phyloP scores from a whole-genome alignment of 1,139 yeast genomes.

The Blastobotrys illinoisensis region DNA sequence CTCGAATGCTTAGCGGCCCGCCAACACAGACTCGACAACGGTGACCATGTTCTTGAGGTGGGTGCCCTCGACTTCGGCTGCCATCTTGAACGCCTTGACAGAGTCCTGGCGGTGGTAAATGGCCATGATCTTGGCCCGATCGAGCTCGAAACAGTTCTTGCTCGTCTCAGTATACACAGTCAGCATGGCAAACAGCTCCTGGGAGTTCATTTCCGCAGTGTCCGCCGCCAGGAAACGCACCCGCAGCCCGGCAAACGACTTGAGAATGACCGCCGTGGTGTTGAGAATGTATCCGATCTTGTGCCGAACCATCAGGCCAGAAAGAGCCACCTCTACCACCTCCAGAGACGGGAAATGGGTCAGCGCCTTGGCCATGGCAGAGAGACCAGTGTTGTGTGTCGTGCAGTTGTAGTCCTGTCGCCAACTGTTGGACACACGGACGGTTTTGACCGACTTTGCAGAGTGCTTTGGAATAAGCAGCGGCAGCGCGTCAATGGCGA shows the following conservation, averaged over 20 bases:
- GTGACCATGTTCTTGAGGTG: background rate
- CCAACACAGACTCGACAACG: background rate
- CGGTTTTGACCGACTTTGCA: constrained; percentile 3
- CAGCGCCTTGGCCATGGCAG: constrained; percentile 4
- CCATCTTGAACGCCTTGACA: background rate
- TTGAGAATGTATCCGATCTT: constrained; percentile 6
- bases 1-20: background rate
- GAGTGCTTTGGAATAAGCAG: constrained; percentile 4
- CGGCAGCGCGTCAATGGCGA: constrained; percentile 7
- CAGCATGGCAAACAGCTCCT: constrained; percentile 6
- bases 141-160: constrained; percentile 2
- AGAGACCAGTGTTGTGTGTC: constrained; percentile 4
- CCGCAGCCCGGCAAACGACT: background rate
- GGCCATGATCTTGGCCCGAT: constrained; percentile 7
- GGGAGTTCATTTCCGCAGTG: background rate
- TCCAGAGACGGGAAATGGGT: constrained; percentile 4
- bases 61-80: background rate
- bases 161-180: constrained; percentile 5
- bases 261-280: constrained; percentile 5
- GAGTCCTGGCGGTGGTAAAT: constrained; percentile 2
- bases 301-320: constrained; percentile 3
- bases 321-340: constrained; percentile 5
- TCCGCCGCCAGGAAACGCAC: constrained; percentile 9
- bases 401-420: constrained; percentile 5
- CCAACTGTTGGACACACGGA: constrained; percentile 8